Conservation (phyloP, 202 grass and related monocot genomes). For the Cymbopogon flexuosus region DNA sequence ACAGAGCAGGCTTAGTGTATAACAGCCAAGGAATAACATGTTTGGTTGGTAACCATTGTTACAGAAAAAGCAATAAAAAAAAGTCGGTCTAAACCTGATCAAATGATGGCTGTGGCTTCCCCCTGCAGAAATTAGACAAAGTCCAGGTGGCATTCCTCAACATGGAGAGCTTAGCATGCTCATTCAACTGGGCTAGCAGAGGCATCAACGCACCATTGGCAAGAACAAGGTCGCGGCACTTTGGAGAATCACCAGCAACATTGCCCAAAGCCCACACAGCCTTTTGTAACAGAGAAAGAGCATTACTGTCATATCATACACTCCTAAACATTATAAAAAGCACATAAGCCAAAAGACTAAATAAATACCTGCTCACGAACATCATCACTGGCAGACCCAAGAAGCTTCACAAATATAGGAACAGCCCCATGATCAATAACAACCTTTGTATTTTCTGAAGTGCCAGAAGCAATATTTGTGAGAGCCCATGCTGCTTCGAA, state of each 20-base stretch:
- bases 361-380: constrained; percentile 88
- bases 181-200: constrained; percentile 76
- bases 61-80: constrained; percentile 2
- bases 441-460: constrained; percentile 89
- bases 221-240: constrained; percentile 87
- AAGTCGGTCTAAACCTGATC: constrained; percentile 49
- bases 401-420: constrained; percentile 92
- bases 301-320: constrained; percentile 1
- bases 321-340: not conserved
- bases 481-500: constrained; percentile 98
- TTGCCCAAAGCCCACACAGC: constrained; percentile 97
- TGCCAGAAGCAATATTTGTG: constrained; percentile 98
- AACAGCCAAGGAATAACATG: constrained; percentile 12
- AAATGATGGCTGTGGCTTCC: constrained; percentile 90
- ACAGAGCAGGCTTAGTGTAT: constrained; percentile 80
- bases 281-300: constrained; percentile 25
- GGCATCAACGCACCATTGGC: constrained; percentile 68
- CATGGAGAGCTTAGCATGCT: constrained; percentile 92
- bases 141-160: constrained; percentile 97
- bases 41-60: not conserved
- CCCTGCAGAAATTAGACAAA: constrained; percentile 93
- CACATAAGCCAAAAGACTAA: not conserved
- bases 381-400: constrained; percentile 76
- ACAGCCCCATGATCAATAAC: constrained; percentile 96
- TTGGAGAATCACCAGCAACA: constrained; percentile 90